Conservation (phyloP, 75 land plant genomes). For the Isoetes taiwanensis region DNA sequence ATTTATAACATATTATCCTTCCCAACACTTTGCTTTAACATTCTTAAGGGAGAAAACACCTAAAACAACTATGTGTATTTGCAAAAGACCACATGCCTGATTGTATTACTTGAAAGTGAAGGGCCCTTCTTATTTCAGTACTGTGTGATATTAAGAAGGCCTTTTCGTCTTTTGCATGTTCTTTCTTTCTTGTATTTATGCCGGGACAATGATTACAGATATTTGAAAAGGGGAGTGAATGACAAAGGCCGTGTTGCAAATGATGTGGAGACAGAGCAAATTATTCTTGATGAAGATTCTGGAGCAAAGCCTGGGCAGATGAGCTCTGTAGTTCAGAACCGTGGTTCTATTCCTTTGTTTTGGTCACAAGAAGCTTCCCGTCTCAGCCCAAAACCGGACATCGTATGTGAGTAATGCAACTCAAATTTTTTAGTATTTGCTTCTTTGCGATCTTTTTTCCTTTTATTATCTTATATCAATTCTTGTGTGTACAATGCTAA, state of each 20-base stretch:
- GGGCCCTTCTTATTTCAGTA: no score
- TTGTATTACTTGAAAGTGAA: no score
- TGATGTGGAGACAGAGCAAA: conserved; percentile 96
- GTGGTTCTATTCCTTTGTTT: conserved; percentile 98
- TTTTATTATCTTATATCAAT: conserved; percentile 29
- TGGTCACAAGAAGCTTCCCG: conserved; percentile 98
- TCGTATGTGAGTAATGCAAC: conserved; percentile 50
- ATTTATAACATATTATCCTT: no score
- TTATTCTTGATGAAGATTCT: conserved; percentile 74
- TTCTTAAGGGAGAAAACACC: no score
- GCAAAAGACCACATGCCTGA: no score
- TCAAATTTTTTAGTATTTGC: not conserved
- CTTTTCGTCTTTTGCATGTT: no score
- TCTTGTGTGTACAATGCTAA: conserved; percentile 36
- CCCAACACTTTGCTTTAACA: no score
- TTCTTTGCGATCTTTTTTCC: not conserved
- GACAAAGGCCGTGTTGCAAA: conserved; percentile 88
- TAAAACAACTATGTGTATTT: no score
- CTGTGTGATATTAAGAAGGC: no score
- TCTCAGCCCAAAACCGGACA: conserved; percentile 97
- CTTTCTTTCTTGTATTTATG: no score
- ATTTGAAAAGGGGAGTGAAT: conserved; percentile 93
- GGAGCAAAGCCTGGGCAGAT: conserved; percentile 63
- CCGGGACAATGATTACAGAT: no score
- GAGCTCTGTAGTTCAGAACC: conserved; percentile 95